Evolutionary conservation across 2,329 filamentous ascomycete species (phyloP).

Genomic region (Aspergillus sp.): DNA sequence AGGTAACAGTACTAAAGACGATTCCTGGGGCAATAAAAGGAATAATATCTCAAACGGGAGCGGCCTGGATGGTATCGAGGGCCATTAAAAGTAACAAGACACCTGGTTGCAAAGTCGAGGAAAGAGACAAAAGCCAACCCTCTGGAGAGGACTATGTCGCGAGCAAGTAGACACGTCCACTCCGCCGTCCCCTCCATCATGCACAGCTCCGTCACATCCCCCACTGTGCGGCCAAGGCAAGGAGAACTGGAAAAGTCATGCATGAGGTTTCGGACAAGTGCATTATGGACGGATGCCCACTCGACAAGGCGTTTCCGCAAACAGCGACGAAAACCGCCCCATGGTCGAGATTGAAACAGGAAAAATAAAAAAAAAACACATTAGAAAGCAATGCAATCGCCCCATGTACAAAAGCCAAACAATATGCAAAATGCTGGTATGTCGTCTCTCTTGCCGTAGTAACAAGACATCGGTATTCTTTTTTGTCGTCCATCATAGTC

Average conservation of each 20-base stretch:
- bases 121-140: not conserved
- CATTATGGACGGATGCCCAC: not conserved
- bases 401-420: slow-evolving; percentile 19
- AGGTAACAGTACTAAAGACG: slow-evolving; percentile 7
- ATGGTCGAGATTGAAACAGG: slow-evolving; percentile 6
- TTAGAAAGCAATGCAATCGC: slow-evolving; percentile 27
- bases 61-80: slow-evolving; percentile 1
- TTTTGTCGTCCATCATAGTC: slow-evolving; percentile 38
- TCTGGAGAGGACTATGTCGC: not conserved
- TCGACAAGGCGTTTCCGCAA: not conserved
- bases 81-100: slow-evolving; percentile 5
- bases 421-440: slow-evolving; percentile 38
- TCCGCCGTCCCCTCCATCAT: not conserved
- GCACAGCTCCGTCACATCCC: not conserved
- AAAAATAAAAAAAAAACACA: slow-evolving; percentile 15
- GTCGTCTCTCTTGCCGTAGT: slow-evolving; percentile 34
- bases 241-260: not conserved
- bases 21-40: slow-evolving; percentile 4
- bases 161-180: not conserved
- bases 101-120: slow-evolving; percentile 4
- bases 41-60: slow-evolving; percentile 7
- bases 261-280: not conserved
- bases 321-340: not conserved
- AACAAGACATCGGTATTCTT: slow-evolving; percentile 28
- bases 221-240: not conserved